A percentile compares a stretch with the other conserved stretches of the same genome.
phyloP scores from a whole-genome alignment of 805 yeast species.

The Komagataella phaffii region DNA sequence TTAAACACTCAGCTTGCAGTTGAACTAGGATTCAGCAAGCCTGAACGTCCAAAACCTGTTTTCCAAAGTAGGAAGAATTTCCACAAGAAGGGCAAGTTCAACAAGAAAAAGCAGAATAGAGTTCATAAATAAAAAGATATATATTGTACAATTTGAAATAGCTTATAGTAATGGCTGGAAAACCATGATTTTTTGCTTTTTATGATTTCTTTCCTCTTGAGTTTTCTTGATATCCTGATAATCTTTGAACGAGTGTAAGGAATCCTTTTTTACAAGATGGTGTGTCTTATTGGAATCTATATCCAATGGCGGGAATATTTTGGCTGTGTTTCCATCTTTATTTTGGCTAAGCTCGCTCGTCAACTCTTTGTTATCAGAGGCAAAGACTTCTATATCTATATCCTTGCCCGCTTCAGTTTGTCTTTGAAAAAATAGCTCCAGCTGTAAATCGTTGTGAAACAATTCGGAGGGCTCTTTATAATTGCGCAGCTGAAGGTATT shows the following conservation, averaged over 20 bases:
- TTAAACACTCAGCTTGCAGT: conserved; percentile 50
- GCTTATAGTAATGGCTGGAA: neutral
- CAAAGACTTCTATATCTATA: neutral
- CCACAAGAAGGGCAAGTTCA: neutral
- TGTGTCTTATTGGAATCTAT: neutral
- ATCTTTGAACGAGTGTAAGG: neutral
- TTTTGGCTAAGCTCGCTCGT: neutral
- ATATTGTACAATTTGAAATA: neutral
- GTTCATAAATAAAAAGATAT: neutral
- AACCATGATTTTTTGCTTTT: neutral
- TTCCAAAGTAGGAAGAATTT: conserved; percentile 2
- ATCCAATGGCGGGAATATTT: neutral
- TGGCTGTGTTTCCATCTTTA: neutral
- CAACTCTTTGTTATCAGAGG: neutral
- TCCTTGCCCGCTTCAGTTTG: neutral
- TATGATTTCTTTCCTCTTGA: neutral
- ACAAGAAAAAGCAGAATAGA: neutral
- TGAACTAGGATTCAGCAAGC: conserved; percentile 41
- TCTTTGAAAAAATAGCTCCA: neutral
- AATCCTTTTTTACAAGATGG: neutral
- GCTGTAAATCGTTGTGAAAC: neutral
- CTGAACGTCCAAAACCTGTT: neutral
- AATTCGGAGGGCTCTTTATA: neutral
- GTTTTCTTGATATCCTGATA: neutral
- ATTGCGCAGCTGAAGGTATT: neutral